Conservation (phyloP, 2,329 filamentous ascomycete species). For the Orbilia oligospora region DNA sequence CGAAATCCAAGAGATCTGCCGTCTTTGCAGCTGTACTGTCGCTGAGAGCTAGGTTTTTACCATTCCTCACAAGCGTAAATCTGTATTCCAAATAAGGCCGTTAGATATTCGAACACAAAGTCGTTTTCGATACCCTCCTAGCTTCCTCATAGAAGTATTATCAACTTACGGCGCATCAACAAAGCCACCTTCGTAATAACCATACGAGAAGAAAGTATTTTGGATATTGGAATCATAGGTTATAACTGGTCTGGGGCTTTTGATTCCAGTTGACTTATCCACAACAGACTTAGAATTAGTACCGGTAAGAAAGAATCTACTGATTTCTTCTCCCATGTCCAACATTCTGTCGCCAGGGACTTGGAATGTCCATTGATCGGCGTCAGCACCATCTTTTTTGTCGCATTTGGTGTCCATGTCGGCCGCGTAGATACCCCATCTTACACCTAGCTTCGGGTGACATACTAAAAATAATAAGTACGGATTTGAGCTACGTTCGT, state of each 20-base stretch:
- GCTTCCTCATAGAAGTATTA: not conserved
- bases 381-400: not conserved
- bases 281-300: not conserved
- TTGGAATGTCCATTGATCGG: constrained; percentile 27
- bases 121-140: too few species aligned
- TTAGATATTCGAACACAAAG: not conserved
- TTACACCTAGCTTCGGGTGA: constrained; percentile 23
- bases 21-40: not conserved
- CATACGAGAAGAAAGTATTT: constrained; percentile 50
- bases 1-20: constrained; percentile 44
- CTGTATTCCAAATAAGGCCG: constrained; percentile 21
- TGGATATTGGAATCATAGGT: constrained; percentile 33
- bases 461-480: constrained; percentile 39
- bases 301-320: constrained; percentile 28
- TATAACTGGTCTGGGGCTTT: not conserved
- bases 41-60: constrained; percentile 15
- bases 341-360: constrained; percentile 14
- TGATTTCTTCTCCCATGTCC: constrained; percentile 34
- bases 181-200: constrained; percentile 34
- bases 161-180: constrained; percentile 29
- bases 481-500: too few species aligned
- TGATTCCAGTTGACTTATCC: not conserved
- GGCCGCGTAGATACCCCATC: constrained; percentile 41
- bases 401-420: constrained; percentile 25
- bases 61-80: constrained; percentile 29